Conservation (phyloP, 179 eudicot genomes). For the Patellifolia procumbens region DNA sequence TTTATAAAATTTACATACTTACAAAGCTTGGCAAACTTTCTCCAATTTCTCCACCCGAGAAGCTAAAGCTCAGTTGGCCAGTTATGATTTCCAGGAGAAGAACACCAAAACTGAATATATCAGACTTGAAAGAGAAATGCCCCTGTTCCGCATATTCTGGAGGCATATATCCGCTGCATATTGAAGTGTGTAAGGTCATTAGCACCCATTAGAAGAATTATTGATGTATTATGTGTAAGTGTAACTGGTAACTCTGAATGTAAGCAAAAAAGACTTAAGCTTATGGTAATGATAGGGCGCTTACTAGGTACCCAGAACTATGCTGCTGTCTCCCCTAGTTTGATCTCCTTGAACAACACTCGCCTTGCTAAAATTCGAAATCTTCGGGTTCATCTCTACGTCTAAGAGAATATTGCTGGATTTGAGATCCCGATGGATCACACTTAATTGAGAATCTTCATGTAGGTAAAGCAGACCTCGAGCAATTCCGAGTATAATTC, state of each 20-base stretch:
- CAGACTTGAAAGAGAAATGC: constrained; percentile 29
- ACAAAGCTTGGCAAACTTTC: constrained; percentile 24
- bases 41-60: constrained; percentile 8
- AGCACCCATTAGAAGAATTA: too few relatives aligned
- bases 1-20: constrained; percentile 6
- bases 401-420: constrained; percentile 44
- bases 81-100: constrained; percentile 27
- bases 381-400: constrained; percentile 41
- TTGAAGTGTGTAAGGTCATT: neutral
- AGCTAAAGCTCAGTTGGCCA: constrained; percentile 14
- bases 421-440: constrained; percentile 53
- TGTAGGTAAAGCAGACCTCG: constrained; percentile 52
- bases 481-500: constrained; percentile 40
- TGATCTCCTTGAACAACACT: constrained; percentile 27
- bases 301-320: constrained; percentile 35
- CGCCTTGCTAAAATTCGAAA: constrained; percentile 49
- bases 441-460: constrained; percentile 43
- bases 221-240: too few relatives aligned
- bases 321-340: constrained; percentile 16
- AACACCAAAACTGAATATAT: constrained; percentile 33
- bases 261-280: too few relatives aligned
- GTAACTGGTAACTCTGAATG: too few relatives aligned
- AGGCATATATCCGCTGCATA: constrained; percentile 40
- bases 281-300: too few relatives aligned
- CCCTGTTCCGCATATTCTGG: constrained; percentile 27